Evolutionary conservation across 306 rosid species (phyloP), one percentile per base, ranked within the genome.

Genomic region (Clitoria ternatea): DNA sequence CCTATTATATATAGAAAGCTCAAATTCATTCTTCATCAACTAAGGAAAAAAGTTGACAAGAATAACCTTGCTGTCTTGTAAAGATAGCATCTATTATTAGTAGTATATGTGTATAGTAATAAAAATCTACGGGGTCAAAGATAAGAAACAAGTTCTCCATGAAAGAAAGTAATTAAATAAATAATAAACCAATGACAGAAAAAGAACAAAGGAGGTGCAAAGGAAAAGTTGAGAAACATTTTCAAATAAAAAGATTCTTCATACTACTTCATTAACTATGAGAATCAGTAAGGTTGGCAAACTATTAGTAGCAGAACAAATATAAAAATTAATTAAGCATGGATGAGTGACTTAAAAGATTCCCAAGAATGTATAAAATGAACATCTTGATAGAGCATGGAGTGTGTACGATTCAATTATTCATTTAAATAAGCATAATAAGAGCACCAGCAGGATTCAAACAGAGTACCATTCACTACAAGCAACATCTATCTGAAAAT

Each of bases 201-300:
- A 63, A 57, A 82, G 77, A 80, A 66, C 67, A 78, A 72, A 80
- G 73, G 62, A n/a, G n/a, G 62, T 73, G 74, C 62, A 35, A 60
- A 37, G 65, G 45, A 57, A 62, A 55, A 32, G 39, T n/a, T 70
- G 8, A 56, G 39, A 53, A 52, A 48, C 22, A 37, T 24, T 53
- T 45, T 42, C n/a, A 69, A 67, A 80, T 52, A 42, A 69, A 40
- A 44, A 43, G 67, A 74, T 74, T 78, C 83, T 69, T 45, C 47
- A 55, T 37, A 45, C 75, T 26, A 69, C 73, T 78, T 76, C 69
- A 54, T 40, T 65, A 78, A 69, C 39, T 40, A 45, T 17, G 32
- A 82, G 72, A 77, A 77, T 80, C 70, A 26, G 11, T 32, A 39
- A 29, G 70, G 69, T 33, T 44, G 73, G 74, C 59, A 20, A 55